These are phyloP conservation scores for Exserohilum turcica DNA, from an alignment of 2,329 filamentous ascomycete species.

Conservation along the genomic window DNA sequence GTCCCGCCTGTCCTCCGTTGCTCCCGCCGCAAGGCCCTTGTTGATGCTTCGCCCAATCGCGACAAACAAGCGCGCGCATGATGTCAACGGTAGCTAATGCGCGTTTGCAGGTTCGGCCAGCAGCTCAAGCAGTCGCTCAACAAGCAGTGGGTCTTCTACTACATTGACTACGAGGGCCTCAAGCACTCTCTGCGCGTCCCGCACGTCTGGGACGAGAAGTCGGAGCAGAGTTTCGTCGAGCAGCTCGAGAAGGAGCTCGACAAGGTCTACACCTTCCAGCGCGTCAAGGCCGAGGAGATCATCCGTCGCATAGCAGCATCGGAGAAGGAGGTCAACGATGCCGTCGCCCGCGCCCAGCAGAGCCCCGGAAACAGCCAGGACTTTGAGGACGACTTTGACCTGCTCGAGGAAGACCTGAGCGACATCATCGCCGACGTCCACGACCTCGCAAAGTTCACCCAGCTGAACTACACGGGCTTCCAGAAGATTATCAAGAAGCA, in stretches of 20 bases:
- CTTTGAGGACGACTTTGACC: conserved; percentile 88
- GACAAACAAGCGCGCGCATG: conserved; percentile 14
- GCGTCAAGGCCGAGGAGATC: conserved; percentile 96
- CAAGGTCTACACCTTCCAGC: conserved; percentile 97
- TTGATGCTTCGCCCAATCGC: conserved; percentile 19
- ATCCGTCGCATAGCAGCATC: conserved; percentile 84
- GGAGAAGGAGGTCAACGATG: conserved; percentile 87
- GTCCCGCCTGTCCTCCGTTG: conserved; percentile 19
- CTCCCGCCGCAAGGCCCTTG: conserved; percentile 11
- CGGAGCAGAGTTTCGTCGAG: conserved; percentile 86
- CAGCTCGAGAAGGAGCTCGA: conserved; percentile 90
- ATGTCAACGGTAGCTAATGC: conserved; percentile 36
- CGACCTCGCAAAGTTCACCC: conserved; percentile 96
- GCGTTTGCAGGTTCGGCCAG: conserved; percentile 76
- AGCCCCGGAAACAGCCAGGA: conserved; percentile 51
- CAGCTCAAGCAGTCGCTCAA: conserved; percentile 95
- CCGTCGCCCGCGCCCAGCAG: conserved; percentile 65
- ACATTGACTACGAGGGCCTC: conserved; percentile 95
- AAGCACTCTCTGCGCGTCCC: conserved; percentile 83
- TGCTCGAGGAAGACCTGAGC: conserved; percentile 91
- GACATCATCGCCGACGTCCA: conserved; percentile 99
- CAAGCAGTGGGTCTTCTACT: conserved; percentile 97
- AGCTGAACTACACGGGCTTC: conserved; percentile 98
- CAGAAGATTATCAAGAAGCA: conserved; percentile 99
- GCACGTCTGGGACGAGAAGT: conserved; percentile 83